Conservation (phyloP, 768 basidiomycete genomes). For the Russula emetica region DNA sequence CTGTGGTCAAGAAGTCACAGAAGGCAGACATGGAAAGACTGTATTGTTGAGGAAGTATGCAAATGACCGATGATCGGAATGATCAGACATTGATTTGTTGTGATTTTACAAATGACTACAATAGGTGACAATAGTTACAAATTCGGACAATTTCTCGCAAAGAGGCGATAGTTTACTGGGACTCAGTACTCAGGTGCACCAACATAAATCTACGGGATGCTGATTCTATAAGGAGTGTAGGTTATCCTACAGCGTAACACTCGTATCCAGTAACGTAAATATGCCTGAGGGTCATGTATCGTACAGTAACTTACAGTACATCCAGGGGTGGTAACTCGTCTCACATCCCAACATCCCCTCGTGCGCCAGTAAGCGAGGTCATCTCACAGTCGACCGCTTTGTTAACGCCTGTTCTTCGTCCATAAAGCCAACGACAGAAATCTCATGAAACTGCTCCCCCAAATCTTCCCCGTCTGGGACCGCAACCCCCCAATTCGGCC, state of each 20-base stretch:
- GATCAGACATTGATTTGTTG: no score
- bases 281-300: not conserved
- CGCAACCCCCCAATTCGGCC: constrained; percentile 35
- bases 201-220: no score
- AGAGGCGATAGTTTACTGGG: no score
- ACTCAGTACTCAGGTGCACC: no score
- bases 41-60: no score
- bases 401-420: constrained; percentile 35
- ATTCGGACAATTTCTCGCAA: no score
- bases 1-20: no score
- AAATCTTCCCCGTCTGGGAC: constrained; percentile 35
- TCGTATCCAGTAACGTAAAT: not conserved
- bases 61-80: no score
- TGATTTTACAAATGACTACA: no score
- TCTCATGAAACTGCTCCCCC: constrained; percentile 38
- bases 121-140: no score
- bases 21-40: no score
- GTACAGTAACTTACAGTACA: not conserved
- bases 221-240: no score
- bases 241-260: not conserved
- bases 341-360: not conserved
- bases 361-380: not conserved
- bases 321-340: not conserved
- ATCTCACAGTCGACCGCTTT: constrained; percentile 17
- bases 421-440: constrained; percentile 36